These are phyloP conservation scores for Talaromyces sp. DNA, from an alignment of 2,329 filamentous ascomycete genomes.

Conservation along the genomic window DNA sequence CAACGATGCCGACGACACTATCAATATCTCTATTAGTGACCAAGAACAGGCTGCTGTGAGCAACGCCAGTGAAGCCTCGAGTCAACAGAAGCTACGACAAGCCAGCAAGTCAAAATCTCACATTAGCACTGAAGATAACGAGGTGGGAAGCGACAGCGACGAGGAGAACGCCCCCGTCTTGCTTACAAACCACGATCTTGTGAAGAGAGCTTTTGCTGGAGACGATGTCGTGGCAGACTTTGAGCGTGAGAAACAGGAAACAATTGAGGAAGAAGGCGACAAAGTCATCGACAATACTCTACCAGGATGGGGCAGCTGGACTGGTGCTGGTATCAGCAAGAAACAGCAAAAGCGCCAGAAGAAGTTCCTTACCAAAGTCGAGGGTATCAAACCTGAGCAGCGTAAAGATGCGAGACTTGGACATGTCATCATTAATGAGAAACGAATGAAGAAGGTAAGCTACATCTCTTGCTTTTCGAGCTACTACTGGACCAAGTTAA, in stretches of 20 bases:
- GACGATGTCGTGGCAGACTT: slow-evolving; percentile 81
- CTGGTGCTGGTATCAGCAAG: slow-evolving; percentile 75
- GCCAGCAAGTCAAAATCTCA: not conserved
- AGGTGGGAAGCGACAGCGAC: slow-evolving; percentile 38
- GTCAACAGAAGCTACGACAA: slow-evolving; percentile 16
- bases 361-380: slow-evolving; percentile 48
- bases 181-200: slow-evolving; percentile 60
- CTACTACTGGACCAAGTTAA: slow-evolving; percentile 1
- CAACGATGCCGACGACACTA: slow-evolving; percentile 24
- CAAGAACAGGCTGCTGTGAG: slow-evolving; percentile 22
- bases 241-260: slow-evolving; percentile 70
- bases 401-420: slow-evolving; percentile 79
- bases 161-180: slow-evolving; percentile 42
- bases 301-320: slow-evolving; percentile 92
- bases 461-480: slow-evolving; percentile 10
- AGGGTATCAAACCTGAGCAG: slow-evolving; percentile 71
- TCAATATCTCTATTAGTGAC: slow-evolving; percentile 12
- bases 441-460: slow-evolving; percentile 76
- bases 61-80: slow-evolving; percentile 20
- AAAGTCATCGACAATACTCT: slow-evolving; percentile 79
- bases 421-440: slow-evolving; percentile 89
- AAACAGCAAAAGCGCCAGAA: slow-evolving; percentile 60
- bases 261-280: slow-evolving; percentile 73
- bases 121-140: slow-evolving; percentile 35
- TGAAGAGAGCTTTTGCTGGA: slow-evolving; percentile 81